Conservation (phyloP, 2,329 filamentous ascomycete genomes). For the Aspergillus brasiliensis region DNA sequence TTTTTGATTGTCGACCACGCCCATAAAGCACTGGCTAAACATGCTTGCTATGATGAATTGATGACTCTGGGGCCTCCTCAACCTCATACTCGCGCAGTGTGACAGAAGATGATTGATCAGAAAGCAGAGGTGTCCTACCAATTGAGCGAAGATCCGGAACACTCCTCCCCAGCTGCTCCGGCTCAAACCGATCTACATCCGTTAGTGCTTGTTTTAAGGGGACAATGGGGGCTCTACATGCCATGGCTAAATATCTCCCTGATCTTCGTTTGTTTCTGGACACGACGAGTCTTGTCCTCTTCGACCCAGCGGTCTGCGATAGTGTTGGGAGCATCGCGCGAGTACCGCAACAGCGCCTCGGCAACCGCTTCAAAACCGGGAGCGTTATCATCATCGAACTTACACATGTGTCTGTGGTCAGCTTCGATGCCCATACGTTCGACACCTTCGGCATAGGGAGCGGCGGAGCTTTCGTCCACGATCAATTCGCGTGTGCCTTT, state of each 20-base stretch:
- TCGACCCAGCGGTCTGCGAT: conserved; percentile 62
- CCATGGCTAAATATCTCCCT: conserved; percentile 40
- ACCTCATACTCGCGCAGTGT: conserved; percentile 41
- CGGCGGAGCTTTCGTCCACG: conserved; percentile 70
- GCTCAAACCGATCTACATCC: conserved; percentile 8
- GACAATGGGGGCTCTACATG: conserved; percentile 18
- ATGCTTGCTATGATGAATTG: conserved; percentile 11
- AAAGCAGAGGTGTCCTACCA: conserved; percentile 41
- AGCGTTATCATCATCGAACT: conserved; percentile 65
- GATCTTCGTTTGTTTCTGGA: conserved; percentile 41
- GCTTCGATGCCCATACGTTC: conserved; percentile 75
- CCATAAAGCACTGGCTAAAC: conserved; percentile 11
- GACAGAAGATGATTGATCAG: conserved; percentile 28
- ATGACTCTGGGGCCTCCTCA: conserved; percentile 35
- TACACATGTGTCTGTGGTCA: conserved; percentile 72
- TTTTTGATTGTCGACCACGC: background rate
- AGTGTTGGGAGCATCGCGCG: conserved; percentile 55
- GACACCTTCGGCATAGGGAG: conserved; percentile 68
- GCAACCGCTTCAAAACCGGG: conserved; percentile 64
- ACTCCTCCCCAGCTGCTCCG: conserved; percentile 22
- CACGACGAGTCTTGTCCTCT: conserved; percentile 50
- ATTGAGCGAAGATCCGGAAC: conserved; percentile 29
- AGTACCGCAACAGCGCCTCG: conserved; percentile 50
- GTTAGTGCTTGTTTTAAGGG: conserved; percentile 14
- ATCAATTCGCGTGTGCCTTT: conserved; percentile 65